Evolutionary conservation across 306 rosid species (phyloP).

Genomic region (Sindora glabra): DNA sequence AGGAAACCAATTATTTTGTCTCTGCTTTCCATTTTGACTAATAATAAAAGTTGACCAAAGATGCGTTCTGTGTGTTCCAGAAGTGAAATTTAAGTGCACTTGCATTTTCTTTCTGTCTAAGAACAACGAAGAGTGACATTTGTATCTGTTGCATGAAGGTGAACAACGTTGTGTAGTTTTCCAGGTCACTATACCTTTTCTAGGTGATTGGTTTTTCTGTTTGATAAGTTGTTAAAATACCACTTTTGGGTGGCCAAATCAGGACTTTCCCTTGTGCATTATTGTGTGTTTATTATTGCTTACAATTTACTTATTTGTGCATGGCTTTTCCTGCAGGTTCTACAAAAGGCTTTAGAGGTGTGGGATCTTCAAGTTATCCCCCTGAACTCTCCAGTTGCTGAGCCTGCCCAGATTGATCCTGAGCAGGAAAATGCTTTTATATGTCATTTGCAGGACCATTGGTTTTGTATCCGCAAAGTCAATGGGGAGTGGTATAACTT

Average conservation of each 20-base stretch:
- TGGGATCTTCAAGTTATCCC: constrained; percentile 99
- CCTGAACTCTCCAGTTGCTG: constrained; percentile 89
- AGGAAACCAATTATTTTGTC: no score
- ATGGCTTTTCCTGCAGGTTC: constrained; percentile 53
- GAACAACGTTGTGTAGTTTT: no score
- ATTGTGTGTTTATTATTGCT: no score
- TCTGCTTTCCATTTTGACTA: no score
- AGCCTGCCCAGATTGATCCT: constrained; percentile 97
- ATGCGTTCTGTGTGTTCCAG: no score
- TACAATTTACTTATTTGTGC: constrained; percentile 3
- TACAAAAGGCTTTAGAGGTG: constrained; percentile 92
- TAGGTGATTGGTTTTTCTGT: background rate
- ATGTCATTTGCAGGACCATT: constrained; percentile 90
- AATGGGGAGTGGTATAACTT: constrained; percentile 95
- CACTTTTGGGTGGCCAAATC: background rate
- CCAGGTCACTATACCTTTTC: no score
- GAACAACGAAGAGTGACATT: no score
- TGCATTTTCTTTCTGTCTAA: no score
- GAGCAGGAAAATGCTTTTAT: constrained; percentile 88
- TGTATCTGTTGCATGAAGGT: no score
- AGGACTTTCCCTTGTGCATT: background rate
- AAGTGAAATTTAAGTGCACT: no score
- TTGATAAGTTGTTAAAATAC: background rate
- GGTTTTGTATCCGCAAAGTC: constrained; percentile 97
- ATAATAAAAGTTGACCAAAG: no score